A percentile compares a stretch with the other conserved stretches of the same genome.
Evolutionary conservation across 140 eudicot genomes (phyloP).

Genomic region (Ambrosia hybrid): DNA sequence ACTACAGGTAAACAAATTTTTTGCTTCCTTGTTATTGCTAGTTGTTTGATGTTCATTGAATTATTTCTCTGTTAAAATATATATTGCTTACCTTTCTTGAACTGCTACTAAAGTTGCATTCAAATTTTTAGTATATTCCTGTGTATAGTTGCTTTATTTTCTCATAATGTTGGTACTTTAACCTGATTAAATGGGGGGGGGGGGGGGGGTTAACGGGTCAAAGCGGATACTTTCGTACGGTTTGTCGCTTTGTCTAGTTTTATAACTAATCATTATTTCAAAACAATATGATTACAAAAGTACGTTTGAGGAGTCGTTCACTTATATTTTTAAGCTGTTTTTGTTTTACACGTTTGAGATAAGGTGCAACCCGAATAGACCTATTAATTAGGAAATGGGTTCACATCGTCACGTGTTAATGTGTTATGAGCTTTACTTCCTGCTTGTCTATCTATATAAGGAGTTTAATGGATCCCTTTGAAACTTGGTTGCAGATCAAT

Average conservation of each 20-base stretch:
- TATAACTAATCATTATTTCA: too few species aligned
- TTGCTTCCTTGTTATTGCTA: not conserved
- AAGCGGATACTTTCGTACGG: too few species aligned
- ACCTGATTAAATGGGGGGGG: too few species aligned
- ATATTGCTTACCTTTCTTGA: too few species aligned
- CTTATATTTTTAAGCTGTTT: not conserved
- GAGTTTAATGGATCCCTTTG: not conserved
- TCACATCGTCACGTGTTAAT: not conserved
- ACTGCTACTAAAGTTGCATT: too few species aligned
- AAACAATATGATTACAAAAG: too few species aligned
- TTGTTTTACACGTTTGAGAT: not conserved
- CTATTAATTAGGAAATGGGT: not conserved
- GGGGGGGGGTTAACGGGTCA: too few species aligned
- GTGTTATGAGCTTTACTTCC: not conserved
- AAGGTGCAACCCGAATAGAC: not conserved
- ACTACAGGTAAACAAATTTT: slow-evolving; percentile 62
- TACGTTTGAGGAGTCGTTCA: too few species aligned
- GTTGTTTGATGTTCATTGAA: slow-evolving; percentile 6
- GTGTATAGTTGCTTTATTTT: too few species aligned
- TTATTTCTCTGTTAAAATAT: not conserved
- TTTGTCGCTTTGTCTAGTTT: too few species aligned
- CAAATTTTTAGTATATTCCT: too few species aligned
- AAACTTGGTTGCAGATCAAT: not conserved
- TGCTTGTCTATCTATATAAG: not conserved
- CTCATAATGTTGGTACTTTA: too few species aligned